Conservation (phyloP, 1,139 yeast genomes). For the Zygosaccharomyces sapae region DNA sequence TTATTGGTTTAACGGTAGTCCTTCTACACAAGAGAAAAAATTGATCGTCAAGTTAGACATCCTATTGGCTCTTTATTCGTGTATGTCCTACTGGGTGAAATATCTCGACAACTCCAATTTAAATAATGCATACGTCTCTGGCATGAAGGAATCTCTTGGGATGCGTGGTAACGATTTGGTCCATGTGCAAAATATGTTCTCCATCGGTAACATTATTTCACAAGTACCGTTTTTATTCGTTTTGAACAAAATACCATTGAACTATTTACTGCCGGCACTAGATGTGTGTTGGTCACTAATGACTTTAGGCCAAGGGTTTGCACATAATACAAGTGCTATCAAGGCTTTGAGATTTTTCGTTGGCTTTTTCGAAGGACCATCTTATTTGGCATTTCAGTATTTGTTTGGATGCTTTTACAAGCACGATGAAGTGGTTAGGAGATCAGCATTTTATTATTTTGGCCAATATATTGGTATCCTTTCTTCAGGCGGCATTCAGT, state of each 20-base stretch:
- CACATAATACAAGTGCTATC: constrained; percentile 26
- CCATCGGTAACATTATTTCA: constrained; percentile 55
- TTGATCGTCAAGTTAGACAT: constrained; percentile 57
- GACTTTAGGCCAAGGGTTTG: constrained; percentile 32
- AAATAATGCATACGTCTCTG: constrained; percentile 57
- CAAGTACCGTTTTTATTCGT: constrained; percentile 45
- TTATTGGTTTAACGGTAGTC: constrained; percentile 59
- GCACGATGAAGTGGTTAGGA: constrained; percentile 53
- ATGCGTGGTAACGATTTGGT: constrained; percentile 62
- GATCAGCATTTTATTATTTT: constrained; percentile 57
- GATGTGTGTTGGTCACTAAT: constrained; percentile 36
- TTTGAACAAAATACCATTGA: constrained; percentile 46
- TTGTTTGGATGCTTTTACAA: constrained; percentile 61
- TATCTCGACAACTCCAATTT: constrained; percentile 55
- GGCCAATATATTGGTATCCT: constrained; percentile 60
- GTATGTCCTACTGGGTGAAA: constrained; percentile 64
- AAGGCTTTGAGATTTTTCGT: constrained; percentile 40
- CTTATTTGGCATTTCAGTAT: constrained; percentile 57
- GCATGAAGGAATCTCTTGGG: constrained; percentile 38
- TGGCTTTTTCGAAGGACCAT: constrained; percentile 60
- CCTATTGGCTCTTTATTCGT: constrained; percentile 51
- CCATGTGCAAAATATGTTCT: constrained; percentile 53
- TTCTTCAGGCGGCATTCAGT: constrained; percentile 61
- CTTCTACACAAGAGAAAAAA: constrained; percentile 48
- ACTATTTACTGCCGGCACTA: constrained; percentile 50